Evolutionary conservation across 129 eudicot genomes (phyloP), one percentile per base, ranked within the genome.

Genomic region (Smallanthus sonchifolius): DNA sequence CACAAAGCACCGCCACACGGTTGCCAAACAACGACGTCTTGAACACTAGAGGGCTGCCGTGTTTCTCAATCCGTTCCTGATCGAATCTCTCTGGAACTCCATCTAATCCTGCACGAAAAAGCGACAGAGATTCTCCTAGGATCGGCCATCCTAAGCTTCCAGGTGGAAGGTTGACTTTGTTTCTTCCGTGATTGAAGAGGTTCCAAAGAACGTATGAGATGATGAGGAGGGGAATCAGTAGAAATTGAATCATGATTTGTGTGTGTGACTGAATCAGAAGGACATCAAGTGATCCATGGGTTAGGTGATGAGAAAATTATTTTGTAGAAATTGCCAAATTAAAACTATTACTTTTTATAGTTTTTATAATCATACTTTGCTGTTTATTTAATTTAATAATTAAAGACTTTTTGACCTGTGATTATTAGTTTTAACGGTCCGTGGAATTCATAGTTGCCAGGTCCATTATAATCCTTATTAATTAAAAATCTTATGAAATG

Each of bases 131-230:
- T 44, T 85, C 89, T 13, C 89, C 89, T 0, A 82, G 1, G 24
- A 85, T 20, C 3, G 89, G 89, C 84, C 83, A 85, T 20, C 89
- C 89, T 1, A 74, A 60, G 61, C 73, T 84, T 55, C 88, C 88
- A n/a, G 88, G 88, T 15, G 88, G 88, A 44, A 76, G 30, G 30
- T 24, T 24, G 30, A 24, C 30, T 24, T 24, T 24, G 30, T 24
- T 24, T 24, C 30, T 24, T 24, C 1, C 1, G 30, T 24, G 30
- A 24, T 24, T 24, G 30, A 24, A 24, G 1, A 24, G 0, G 30
- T 0, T 24, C 30, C 30, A 24, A 24, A 24, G 30, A 24, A 24
- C 30, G 30, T 24, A 24, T 24, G 30, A 24, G 30, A 24, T 24
- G 36, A 55, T 55, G 14, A 55, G 28, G 14, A 17, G 13, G 34